Evolutionary conservation across 2,329 filamentous ascomycete genomes (phyloP), one percentile per base, ranked within the genome.

Genomic region (Magnaporthales sp.): DNA sequence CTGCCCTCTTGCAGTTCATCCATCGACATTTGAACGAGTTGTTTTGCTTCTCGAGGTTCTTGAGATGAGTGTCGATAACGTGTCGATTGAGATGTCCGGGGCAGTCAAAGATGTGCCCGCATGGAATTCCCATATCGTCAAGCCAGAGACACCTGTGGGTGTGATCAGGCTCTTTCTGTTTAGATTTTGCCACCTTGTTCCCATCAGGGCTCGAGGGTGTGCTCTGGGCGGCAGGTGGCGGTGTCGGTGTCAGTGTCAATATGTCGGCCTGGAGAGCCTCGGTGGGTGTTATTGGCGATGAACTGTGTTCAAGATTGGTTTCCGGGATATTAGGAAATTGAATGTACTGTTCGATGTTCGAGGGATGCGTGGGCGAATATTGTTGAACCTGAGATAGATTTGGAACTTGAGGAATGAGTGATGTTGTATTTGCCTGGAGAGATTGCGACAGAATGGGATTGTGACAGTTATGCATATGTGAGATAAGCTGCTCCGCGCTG

Each of bases 31-130:
- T 73, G 67, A 83, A 86, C 2, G 83, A 83, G 15, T 76, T 74
- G 2, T 74, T 72, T 3, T 76, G 75, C 68, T 83, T 83, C 60
- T 77, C 76, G 62, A 84, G 72, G 8, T 73, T 68, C 66, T 78
- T 79, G 31, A 85, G 77, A 72, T 89, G 86, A 1, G 74, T 74
- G 11, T 78, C 72, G 26, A 83, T 82, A 68, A 85, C 80, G 72
- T 89, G 86, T 24, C 78, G 75, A 70, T 88, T 86, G 38, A 89
- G 77, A 4, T 80, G 78, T 62, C 83, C 79, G 19, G 83, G 77
- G 29, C 79, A 75, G 1, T 73, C 71, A 68, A 83, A 84, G 0
- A 71, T 71, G 30, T 70, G 69, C 19, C 71, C 71, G 63, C 75
- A 77, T 8, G 73, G 51, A 15, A n/a, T 64, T 6, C 22, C 38